Percentiles rank a stretch among this genome's conserved stretches.
Evolutionary conservation across 2,329 filamentous ascomycete genomes (phyloP).

Genomic region (Aspergillus vadensis): DNA sequence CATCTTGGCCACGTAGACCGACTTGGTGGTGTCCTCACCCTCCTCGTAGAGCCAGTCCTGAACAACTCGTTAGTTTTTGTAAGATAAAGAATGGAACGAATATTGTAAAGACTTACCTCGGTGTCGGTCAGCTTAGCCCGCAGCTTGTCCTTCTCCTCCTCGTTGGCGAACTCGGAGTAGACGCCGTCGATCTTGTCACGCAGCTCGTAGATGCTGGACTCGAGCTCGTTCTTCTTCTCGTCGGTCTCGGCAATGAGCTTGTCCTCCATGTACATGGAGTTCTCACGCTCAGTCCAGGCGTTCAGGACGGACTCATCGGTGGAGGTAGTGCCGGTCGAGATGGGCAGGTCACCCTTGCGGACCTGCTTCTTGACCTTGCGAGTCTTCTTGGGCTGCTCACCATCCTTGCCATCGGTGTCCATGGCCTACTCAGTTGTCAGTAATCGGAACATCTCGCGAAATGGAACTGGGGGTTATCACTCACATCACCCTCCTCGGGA

Average conservation of each 20-base stretch:
- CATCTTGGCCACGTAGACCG: conserved; percentile 89
- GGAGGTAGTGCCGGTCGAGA: conserved; percentile 78
- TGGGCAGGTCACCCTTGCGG: conserved; percentile 91
- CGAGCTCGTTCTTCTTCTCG: conserved; percentile 99
- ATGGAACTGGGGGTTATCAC: conserved; percentile 23
- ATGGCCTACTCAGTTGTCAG: conserved; percentile 63
- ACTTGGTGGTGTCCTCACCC: conserved; percentile 91
- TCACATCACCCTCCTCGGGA: conserved; percentile 66
- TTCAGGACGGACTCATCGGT: conserved; percentile 71
- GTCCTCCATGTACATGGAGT: conserved; percentile 93
- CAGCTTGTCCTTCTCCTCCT: conserved; percentile 89
- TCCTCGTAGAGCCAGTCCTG: conserved; percentile 99
- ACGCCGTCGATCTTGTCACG: conserved; percentile 92
- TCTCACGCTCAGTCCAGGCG: conserved; percentile 76
- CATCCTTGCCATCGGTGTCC: conserved; percentile 72
- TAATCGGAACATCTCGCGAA: background rate
- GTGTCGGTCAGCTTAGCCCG: conserved; percentile 77
- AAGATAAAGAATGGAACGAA: background rate
- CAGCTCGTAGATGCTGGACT: conserved; percentile 95
- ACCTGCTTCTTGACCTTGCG: conserved; percentile 99
- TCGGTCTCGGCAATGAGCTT: conserved; percentile 98
- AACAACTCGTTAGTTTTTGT: conserved; percentile 17
- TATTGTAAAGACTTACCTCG: conserved; percentile 67
- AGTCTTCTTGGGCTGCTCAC: conserved; percentile 75
- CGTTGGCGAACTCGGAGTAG: conserved; percentile 83